Conservation (phyloP, 2,329 filamentous ascomycete species). For the Hymenoscyphus salicellus region DNA sequence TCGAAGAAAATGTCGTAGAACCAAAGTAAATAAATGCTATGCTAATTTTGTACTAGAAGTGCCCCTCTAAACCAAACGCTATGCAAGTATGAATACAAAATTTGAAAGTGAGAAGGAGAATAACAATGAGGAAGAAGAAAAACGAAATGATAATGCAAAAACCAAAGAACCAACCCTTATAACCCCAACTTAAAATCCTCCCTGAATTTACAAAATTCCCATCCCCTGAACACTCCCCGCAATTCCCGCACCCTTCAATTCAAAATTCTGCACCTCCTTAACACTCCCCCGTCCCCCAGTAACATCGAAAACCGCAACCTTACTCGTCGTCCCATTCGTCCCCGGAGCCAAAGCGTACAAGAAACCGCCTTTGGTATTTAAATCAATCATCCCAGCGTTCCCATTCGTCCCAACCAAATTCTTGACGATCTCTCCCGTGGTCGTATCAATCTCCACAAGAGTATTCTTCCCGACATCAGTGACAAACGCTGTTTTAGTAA, state of each 20-base stretch:
- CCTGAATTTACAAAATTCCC: conserved; percentile 24
- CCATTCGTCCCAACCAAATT: conserved; percentile 44
- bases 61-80: too few relatives aligned
- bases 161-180: too few relatives aligned
- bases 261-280: conserved; percentile 41
- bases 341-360: conserved; percentile 51
- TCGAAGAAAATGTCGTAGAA: too few relatives aligned
- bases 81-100: too few relatives aligned
- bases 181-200: too few relatives aligned
- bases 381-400: conserved; percentile 55
- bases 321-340: conserved; percentile 21
- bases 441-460: conserved; percentile 54
- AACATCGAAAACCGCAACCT: conserved; percentile 42
- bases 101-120: too few relatives aligned
- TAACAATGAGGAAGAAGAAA: too few relatives aligned
- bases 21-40: too few relatives aligned
- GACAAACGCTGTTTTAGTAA: conserved; percentile 54
- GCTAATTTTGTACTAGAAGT: too few relatives aligned
- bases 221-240: conserved; percentile 38
- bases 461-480: conserved; percentile 53
- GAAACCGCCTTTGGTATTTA: conserved; percentile 50
- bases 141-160: too few relatives aligned
- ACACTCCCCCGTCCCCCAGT: conserved; percentile 31
- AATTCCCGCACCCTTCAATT: conserved; percentile 22
- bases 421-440: conserved; percentile 47